A percentile compares a stretch with the other conserved stretches of the same genome.
Conservation (phyloP, 2,329 filamentous ascomycete species). For the Pestalotiopsis sp. region DNA sequence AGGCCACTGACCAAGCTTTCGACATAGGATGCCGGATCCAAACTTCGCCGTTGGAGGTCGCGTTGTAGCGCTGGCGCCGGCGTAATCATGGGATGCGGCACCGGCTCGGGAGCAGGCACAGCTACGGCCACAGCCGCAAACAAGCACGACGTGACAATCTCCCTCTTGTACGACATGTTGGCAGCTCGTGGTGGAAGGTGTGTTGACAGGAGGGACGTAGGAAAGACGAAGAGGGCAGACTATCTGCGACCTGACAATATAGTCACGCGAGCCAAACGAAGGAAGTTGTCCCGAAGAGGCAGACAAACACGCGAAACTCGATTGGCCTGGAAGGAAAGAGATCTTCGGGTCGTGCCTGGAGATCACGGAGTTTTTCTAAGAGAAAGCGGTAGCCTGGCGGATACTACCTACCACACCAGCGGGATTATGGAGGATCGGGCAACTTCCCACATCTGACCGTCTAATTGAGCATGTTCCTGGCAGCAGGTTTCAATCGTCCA, state of each 20-base stretch:
- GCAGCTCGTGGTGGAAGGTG: background rate
- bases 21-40: constrained; percentile 49
- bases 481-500: background rate
- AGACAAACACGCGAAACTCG: background rate
- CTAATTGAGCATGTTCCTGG: background rate
- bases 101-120: constrained; percentile 21
- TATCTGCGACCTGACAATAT: background rate
- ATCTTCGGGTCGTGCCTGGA: background rate
- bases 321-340: background rate
- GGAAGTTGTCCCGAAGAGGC: background rate
- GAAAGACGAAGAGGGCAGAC: background rate
- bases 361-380: background rate
- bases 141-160: constrained; percentile 12
- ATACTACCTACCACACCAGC: background rate
- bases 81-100: constrained; percentile 46
- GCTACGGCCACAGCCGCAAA: constrained; percentile 19
- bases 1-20: constrained; percentile 49
- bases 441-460: background rate
- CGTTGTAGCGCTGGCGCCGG: constrained; percentile 42
- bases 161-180: background rate
- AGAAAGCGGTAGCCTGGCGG: background rate
- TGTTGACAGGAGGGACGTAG: background rate
- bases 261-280: background rate
- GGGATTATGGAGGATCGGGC: background rate
- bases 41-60: constrained; percentile 25